A percentile compares a stretch with the other conserved stretches of the same genome.
Conservation (phyloP, 345 rosid species). For the Populus euphratica region DNA sequence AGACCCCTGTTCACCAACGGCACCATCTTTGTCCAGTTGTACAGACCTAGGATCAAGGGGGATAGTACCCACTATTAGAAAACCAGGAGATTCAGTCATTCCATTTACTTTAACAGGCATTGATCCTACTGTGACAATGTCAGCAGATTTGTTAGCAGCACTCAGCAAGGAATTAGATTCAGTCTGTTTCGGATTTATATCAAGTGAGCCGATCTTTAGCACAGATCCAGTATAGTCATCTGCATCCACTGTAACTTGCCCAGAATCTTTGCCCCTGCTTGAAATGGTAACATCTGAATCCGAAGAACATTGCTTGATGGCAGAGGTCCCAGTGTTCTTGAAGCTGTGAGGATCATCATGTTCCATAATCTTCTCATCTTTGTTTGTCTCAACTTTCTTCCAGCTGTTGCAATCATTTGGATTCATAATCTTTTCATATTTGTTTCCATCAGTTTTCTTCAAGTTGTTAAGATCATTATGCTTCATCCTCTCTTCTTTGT, state of each 20-base stretch:
- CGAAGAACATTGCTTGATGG: slow-evolving; percentile 12
- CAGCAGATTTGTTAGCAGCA: slow-evolving; percentile 9
- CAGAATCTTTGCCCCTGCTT: slow-evolving; percentile 12
- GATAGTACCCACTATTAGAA: slow-evolving; percentile 57
- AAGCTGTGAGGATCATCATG: slow-evolving; percentile 14
- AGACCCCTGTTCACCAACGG: slow-evolving; percentile 15
- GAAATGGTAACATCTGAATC: slow-evolving; percentile 16
- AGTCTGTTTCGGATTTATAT: slow-evolving; percentile 30
- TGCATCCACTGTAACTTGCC: slow-evolving; percentile 12
- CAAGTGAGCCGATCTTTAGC: slow-evolving; percentile 34
- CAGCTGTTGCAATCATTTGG: slow-evolving; percentile 14
- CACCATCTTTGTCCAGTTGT: slow-evolving; percentile 29
- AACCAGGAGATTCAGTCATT: slow-evolving; percentile 38
- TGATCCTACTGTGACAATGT: slow-evolving; percentile 59
- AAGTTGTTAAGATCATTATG: slow-evolving; percentile 13
- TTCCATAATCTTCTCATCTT: slow-evolving; percentile 20
- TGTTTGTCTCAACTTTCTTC: slow-evolving; percentile 20
- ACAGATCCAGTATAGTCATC: slow-evolving; percentile 21
- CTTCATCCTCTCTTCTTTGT: slow-evolving; percentile 23
- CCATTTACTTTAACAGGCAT: slow-evolving; percentile 68
- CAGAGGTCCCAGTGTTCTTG: slow-evolving; percentile 18
- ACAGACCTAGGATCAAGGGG: slow-evolving; percentile 54
- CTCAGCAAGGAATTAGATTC: slow-evolving; percentile 17
- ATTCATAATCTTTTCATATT: slow-evolving; percentile 20
- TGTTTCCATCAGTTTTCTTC: slow-evolving; percentile 19